phyloP scores from a whole-genome alignment of 2,329 filamentous ascomycete species.

The Botrytis aclada region DNA sequence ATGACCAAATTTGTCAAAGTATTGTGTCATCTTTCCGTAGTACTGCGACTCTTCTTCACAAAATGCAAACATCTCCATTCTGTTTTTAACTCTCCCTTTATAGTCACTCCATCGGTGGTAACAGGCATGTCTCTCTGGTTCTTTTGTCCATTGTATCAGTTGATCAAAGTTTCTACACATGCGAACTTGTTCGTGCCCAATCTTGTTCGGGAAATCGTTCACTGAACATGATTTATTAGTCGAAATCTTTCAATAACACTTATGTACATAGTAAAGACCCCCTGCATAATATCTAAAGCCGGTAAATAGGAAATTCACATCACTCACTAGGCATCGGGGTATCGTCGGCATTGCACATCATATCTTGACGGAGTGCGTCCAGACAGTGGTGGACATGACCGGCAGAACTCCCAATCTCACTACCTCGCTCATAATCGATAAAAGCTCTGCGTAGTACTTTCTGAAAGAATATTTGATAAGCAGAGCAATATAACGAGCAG shows the following conservation, averaged over 20 bases:
- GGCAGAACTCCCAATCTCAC: neutral
- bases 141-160: conserved; percentile 11
- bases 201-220: neutral
- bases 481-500: neutral
- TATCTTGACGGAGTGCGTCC: conserved; percentile 14
- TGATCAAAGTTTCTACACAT: conserved; percentile 18
- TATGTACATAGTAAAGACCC: neutral
- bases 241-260: neutral
- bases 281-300: neutral
- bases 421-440: neutral
- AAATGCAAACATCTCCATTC: conserved; percentile 8
- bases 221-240: neutral
- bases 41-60: conserved; percentile 14
- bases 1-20: conserved; percentile 10
- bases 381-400: conserved; percentile 16
- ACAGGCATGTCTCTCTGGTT: conserved; percentile 4
- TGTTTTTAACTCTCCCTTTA: neutral
- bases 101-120: conserved; percentile 10
- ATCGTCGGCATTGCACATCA: conserved; percentile 20
- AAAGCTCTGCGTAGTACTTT: neutral
- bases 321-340: conserved; percentile 5
- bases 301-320: neutral
- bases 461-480: neutral
- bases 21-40: conserved; percentile 8
- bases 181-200: conserved; percentile 15